Percentiles rank a stretch among this genome's conserved stretches.
Conservation (phyloP, 371 early-diverging fungal species). For the Syncephalastrum racemosum region DNA sequence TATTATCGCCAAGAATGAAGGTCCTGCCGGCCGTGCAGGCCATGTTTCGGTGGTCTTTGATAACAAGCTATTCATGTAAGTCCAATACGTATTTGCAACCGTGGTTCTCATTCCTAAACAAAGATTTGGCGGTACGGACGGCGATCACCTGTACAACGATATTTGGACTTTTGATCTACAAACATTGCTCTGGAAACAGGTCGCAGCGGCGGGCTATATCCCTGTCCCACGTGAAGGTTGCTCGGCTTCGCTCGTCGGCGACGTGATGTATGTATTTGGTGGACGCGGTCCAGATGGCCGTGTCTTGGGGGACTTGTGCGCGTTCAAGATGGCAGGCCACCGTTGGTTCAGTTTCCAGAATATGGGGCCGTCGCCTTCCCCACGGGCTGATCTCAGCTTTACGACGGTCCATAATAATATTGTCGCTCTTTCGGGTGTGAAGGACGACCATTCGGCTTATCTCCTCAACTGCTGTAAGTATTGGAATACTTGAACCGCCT, state of each 20-base stretch:
- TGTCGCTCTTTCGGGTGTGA: constrained; percentile 65
- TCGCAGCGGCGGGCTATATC: constrained; percentile 62
- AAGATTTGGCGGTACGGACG: constrained; percentile 78
- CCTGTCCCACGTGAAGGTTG: constrained; percentile 71
- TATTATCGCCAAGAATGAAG: constrained; percentile 42
- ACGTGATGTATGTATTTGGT: constrained; percentile 76
- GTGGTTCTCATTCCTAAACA: not conserved
- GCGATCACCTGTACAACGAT: constrained; percentile 69
- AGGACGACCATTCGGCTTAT: constrained; percentile 51
- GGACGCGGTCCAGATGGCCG: constrained; percentile 63
- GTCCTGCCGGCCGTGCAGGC: constrained; percentile 59
- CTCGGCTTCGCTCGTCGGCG: constrained; percentile 67
- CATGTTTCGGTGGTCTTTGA: constrained; percentile 57
- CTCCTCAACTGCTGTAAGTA: constrained; percentile 64
- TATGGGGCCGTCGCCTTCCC: constrained; percentile 67
- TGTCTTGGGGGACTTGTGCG: constrained; percentile 69
- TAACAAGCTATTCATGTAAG: constrained; percentile 63
- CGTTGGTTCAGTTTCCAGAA: constrained; percentile 77
- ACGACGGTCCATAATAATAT: constrained; percentile 60
- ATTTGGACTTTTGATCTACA: constrained; percentile 72
- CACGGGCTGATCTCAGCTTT: constrained; percentile 64
- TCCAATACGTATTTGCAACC: not conserved
- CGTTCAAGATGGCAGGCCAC: constrained; percentile 64
- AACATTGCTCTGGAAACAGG: constrained; percentile 55
- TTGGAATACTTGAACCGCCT: not conserved